Percentiles rank a stretch among this genome's conserved stretches.
phyloP scores from a whole-genome alignment of 2,329 filamentous ascomycete genomes.

The Fusarium sp. region DNA sequence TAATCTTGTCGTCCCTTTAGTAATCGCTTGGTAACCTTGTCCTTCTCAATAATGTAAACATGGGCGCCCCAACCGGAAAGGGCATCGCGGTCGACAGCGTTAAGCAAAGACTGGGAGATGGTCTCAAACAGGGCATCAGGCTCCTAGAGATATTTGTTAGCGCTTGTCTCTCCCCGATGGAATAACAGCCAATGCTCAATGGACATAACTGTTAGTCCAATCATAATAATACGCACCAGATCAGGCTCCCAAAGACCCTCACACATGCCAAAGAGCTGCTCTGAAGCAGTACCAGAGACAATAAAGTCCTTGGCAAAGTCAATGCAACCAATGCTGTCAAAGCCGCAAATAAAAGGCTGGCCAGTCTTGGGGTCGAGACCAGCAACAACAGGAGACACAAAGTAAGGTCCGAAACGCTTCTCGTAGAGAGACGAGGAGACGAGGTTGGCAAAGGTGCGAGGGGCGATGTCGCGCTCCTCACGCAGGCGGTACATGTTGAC shows the following conservation, averaged over 20 bases:
- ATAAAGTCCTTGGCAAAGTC: constrained; percentile 99
- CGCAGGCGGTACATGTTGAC: constrained; percentile 99
- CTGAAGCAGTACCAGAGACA: constrained; percentile 93
- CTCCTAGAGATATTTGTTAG: constrained; percentile 58
- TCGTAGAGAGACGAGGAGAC: constrained; percentile 94
- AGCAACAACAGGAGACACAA: constrained; percentile 93
- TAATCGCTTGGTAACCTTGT: constrained; percentile 99
- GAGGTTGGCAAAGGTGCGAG: constrained; percentile 95
- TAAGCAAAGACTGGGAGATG: constrained; percentile 94
- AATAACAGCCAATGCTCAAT: neutral
- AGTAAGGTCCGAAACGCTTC: constrained; percentile 95
- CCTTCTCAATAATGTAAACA: constrained; percentile 99
- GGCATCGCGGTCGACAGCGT: constrained; percentile 95
- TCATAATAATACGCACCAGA: constrained; percentile 73
- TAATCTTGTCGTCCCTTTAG: constrained; percentile 98
- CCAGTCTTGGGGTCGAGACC: constrained; percentile 94
- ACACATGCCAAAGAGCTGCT: constrained; percentile 99
- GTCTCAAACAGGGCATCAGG: constrained; percentile 98
- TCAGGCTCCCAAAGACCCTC: constrained; percentile 98
- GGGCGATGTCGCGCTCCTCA: constrained; percentile 96
- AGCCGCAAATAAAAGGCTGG: constrained; percentile 97
- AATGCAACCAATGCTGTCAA: constrained; percentile 99
- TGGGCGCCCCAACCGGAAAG: constrained; percentile 98
- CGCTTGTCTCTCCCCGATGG: neutral
- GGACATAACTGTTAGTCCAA: neutral